phyloP scores from a whole-genome alignment of 2,329 filamentous ascomycete species.

The Neonectria magnoliae region DNA sequence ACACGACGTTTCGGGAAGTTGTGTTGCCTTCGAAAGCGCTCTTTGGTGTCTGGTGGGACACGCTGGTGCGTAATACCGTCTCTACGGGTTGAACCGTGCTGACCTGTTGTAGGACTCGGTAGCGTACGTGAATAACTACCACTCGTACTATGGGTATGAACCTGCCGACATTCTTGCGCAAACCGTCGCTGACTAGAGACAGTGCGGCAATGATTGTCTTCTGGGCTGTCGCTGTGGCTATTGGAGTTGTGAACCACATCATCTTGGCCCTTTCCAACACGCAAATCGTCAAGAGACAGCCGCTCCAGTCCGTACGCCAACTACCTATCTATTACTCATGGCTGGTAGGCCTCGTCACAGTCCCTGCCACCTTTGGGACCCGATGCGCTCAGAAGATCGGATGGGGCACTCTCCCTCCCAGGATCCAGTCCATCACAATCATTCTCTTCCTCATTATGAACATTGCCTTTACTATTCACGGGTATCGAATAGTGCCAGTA shows the following conservation, averaged over 20 bases:
- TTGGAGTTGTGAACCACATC: conserved; percentile 49
- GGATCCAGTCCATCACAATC: conserved; percentile 55
- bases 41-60: conserved; percentile 50
- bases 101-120: conserved; percentile 45
- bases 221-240: conserved; percentile 51
- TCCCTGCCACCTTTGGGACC: conserved; percentile 57
- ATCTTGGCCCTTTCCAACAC: conserved; percentile 24
- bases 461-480: conserved; percentile 47
- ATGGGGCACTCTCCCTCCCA: conserved; percentile 56
- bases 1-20: conserved; percentile 40
- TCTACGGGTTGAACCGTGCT: neutral
- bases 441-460: conserved; percentile 52
- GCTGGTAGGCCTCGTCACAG: conserved; percentile 46
- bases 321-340: conserved; percentile 34
- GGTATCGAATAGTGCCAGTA: conserved; percentile 50
- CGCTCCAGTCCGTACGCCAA: neutral
- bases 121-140: conserved; percentile 47
- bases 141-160: conserved; percentile 51
- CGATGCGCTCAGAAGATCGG: conserved; percentile 55
- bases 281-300: neutral
- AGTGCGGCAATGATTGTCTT: conserved; percentile 52
- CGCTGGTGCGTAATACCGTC: conserved; percentile 44
- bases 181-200: neutral
- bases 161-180: accelerated
- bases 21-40: conserved; percentile 49